Evolutionary conservation across 2,329 filamentous ascomycete species (phyloP), one percentile per base, ranked within the genome.

Genomic region (Colletotrichum trifolii): DNA sequence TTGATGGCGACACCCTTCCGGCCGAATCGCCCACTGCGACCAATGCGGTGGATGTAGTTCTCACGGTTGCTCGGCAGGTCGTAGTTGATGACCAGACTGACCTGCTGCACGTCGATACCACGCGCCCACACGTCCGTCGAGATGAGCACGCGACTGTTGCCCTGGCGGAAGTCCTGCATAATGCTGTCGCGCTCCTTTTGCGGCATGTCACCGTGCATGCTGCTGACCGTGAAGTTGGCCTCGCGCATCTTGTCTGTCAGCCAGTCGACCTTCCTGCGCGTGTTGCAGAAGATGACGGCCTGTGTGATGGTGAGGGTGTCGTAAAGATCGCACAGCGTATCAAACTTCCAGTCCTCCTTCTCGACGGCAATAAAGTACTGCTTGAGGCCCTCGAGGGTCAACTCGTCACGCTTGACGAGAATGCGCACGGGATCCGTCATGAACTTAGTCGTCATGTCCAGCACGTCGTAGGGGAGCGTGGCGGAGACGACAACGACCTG

Each of bases 271-370:
- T 99, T 99, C 79, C 96, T 89, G 71, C 96, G 91, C 7, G 96
- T 99, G 81, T 99, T 99, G 87, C 96, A 99, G 86, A 99, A 99
- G 77, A 99, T 99, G 77, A 99, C 96, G 49, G 96, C 96, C 82
- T 98, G 96, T 13, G 96, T 98, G 75, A 99, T 98, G 60, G 96
- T 99, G 48, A 99, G 87, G 11, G 96, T 98, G 78, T 99, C 96
- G 85, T 99, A 99, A 63, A 99, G 90, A 82, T 99, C 96, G 79
- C 94, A 98, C 5, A 99, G 89, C 3, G 96, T 99, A 78, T 99
- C 96, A 72, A 99, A 97, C 80, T 99, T 99, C 96, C 96, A 99
- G 77, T 98, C 96, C 79, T 99, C 96, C 84, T 97, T 98, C 81
- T 99, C 96, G 17, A 98, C 96, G 2, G 96, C 96, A 73, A 99